phyloP scores from a whole-genome alignment of 106 monocot genomes.

The Acanthochlamys bracteata region DNA sequence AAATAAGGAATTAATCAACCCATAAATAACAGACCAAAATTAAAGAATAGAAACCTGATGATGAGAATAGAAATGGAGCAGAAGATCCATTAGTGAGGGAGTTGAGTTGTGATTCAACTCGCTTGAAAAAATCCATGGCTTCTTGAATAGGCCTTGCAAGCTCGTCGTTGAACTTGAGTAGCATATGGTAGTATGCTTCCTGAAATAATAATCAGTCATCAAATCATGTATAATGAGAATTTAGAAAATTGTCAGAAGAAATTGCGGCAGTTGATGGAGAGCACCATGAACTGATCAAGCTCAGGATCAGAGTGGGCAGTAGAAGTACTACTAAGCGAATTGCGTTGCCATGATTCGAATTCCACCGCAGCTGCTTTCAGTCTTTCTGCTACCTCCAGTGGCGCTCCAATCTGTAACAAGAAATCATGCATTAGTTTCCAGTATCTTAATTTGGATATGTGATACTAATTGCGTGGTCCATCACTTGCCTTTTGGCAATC shows the following conservation, averaged over 20 bases:
- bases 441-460: neutral
- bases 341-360: slow-evolving; percentile 27
- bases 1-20: neutral
- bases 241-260: neutral
- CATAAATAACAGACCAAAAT: neutral
- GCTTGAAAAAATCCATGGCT: slow-evolving; percentile 32
- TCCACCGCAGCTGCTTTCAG: slow-evolving; percentile 29
- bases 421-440: neutral
- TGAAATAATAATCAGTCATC: neutral
- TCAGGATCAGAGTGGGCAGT: slow-evolving; percentile 34
- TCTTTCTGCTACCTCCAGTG: slow-evolving; percentile 39
- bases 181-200: slow-evolving; percentile 36
- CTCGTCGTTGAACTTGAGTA: slow-evolving; percentile 31
- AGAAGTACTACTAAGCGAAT: slow-evolving; percentile 10
- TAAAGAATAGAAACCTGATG: neutral
- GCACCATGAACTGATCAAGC: slow-evolving; percentile 67
- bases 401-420: slow-evolving; percentile 38
- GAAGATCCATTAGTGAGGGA: slow-evolving; percentile 16
- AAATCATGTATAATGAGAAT: neutral
- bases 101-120: slow-evolving; percentile 28
- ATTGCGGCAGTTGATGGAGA: neutral
- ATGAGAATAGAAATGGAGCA: slow-evolving; percentile 6
- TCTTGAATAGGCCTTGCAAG: slow-evolving; percentile 30
- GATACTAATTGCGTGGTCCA: neutral
- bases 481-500: slow-evolving; percentile 47